These are phyloP conservation scores for Elaphomyces granulatus DNA, from an alignment of 495 filamentous ascomycete species.

Conservation along the genomic window DNA sequence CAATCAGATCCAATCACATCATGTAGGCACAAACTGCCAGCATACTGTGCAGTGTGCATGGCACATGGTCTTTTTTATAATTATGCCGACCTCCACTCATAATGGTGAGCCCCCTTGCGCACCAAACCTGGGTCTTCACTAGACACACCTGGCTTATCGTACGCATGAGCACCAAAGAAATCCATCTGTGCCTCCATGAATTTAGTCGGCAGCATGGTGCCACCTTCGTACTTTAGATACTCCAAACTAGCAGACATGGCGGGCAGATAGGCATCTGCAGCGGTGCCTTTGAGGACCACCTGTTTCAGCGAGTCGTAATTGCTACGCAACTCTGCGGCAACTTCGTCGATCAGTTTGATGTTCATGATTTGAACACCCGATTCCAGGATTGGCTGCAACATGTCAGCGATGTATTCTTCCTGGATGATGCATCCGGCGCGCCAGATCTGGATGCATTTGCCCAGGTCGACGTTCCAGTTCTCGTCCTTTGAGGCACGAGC, in stretches of 20 bases:
- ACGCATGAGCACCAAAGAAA: conserved; percentile 60
- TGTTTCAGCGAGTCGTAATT: conserved; percentile 39
- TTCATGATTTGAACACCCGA: conserved; percentile 19
- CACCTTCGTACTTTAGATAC: conserved; percentile 51
- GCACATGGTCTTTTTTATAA: no score
- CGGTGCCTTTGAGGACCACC: conserved; percentile 40
- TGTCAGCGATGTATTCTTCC: conserved; percentile 48
- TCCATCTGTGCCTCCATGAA: conserved; percentile 68
- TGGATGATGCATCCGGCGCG: conserved; percentile 61
- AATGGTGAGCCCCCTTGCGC: conserved; percentile 29
- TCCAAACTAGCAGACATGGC: conserved; percentile 50
- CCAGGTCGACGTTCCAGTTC: conserved; percentile 47
- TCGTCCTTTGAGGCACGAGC: conserved; percentile 44
- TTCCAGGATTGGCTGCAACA: conserved; percentile 35
- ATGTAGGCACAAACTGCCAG: no score
- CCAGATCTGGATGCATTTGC: conserved; percentile 53
- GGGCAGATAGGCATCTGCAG: conserved; percentile 50
- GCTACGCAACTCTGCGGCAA: conserved; percentile 40
- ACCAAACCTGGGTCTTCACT: conserved; percentile 31
- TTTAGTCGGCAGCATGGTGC: conserved; percentile 44
- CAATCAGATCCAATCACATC: no score
- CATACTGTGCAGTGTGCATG: no score
- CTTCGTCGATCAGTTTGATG: conserved; percentile 32
- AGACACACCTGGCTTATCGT: conserved; percentile 34
- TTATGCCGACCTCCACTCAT: conserved; percentile 27